A percentile compares a stretch with the other conserved stretches of the same genome.
These are phyloP conservation scores for Diaporthe batatas DNA, from an alignment of 2,329 filamentous ascomycete species.

Conservation along the genomic window DNA sequence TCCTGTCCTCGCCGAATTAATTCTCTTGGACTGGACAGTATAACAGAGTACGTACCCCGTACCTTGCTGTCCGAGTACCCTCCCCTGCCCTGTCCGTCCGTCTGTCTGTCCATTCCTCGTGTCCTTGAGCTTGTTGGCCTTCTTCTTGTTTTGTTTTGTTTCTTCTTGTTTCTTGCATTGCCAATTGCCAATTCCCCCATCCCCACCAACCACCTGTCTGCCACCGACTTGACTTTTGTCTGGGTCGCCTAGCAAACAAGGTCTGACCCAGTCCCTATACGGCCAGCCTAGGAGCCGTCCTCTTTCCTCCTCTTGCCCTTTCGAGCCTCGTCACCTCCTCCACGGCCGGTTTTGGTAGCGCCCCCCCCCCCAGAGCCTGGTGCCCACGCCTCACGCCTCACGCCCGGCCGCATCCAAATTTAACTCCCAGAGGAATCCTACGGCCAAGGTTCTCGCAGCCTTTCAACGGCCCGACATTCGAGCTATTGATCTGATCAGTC, in stretches of 20 bases:
- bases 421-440: slow-evolving; percentile 18
- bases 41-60: not conserved
- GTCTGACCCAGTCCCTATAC: slow-evolving; percentile 12
- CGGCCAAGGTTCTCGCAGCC: slow-evolving; percentile 19
- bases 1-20: not conserved
- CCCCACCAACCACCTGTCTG: slow-evolving; percentile 7
- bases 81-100: not conserved
- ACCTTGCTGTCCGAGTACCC: not conserved
- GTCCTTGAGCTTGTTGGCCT: slow-evolving; percentile 13
- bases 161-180: slow-evolving; percentile 18
- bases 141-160: slow-evolving; percentile 28
- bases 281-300: not conserved
- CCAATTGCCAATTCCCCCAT: slow-evolving; percentile 13
- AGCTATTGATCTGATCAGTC: not conserved
- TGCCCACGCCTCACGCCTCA: slow-evolving; percentile 17
- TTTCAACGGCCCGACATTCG: slow-evolving; percentile 14
- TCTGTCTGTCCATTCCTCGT: slow-evolving; percentile 1
- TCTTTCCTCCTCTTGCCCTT: slow-evolving; percentile 12
- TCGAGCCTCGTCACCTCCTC: slow-evolving; percentile 8
- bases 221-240: not conserved
- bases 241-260: slow-evolving; percentile 21
- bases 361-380: not conserved
- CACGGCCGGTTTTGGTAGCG: not conserved
- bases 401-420: slow-evolving; percentile 9
- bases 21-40: not conserved